Conservation (phyloP, 768 basidiomycete genomes). For the Russula griseocarnosa region DNA sequence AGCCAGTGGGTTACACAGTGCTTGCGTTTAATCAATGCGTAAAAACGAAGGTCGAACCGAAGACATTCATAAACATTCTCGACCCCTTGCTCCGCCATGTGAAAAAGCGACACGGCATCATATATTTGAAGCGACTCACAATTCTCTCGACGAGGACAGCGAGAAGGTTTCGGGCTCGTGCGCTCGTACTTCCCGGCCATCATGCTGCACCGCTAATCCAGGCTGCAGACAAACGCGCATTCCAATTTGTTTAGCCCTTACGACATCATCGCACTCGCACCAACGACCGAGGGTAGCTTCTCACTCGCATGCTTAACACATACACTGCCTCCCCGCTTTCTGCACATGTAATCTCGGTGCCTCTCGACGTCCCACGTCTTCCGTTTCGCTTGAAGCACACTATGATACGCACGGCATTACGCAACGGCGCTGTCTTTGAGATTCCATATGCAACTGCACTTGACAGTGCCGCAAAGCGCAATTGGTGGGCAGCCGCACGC, state of each 20-base stretch:
- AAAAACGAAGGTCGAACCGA: constrained; percentile 66
- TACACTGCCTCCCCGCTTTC: constrained; percentile 66
- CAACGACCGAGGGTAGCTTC: constrained; percentile 68
- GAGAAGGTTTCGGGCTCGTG: constrained; percentile 81
- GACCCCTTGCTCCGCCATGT: constrained; percentile 56
- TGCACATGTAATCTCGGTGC: constrained; percentile 76
- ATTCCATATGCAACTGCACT: constrained; percentile 73
- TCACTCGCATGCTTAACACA: constrained; percentile 79
- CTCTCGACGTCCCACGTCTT: constrained; percentile 70
- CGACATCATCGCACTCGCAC: constrained; percentile 73
- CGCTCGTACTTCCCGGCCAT: constrained; percentile 27
- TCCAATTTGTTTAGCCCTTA: constrained; percentile 56
- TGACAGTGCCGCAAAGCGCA: constrained; percentile 57
- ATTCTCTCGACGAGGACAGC: constrained; percentile 79
- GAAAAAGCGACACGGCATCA: constrained; percentile 52
- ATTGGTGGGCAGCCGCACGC: constrained; percentile 79
- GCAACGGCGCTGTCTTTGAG: constrained; percentile 81
- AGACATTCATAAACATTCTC: constrained; percentile 62
- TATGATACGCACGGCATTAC: constrained; percentile 71
- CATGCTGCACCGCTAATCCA: neutral
- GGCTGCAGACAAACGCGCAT: constrained; percentile 64
- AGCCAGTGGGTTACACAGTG: constrained; percentile 80
- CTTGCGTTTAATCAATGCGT: constrained; percentile 73
- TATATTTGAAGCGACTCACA: constrained; percentile 73
- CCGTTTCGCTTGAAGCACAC: constrained; percentile 84